Evolutionary conservation across 2,329 filamentous ascomycete genomes (phyloP).

Genomic region (Botryotinia globosa): DNA sequence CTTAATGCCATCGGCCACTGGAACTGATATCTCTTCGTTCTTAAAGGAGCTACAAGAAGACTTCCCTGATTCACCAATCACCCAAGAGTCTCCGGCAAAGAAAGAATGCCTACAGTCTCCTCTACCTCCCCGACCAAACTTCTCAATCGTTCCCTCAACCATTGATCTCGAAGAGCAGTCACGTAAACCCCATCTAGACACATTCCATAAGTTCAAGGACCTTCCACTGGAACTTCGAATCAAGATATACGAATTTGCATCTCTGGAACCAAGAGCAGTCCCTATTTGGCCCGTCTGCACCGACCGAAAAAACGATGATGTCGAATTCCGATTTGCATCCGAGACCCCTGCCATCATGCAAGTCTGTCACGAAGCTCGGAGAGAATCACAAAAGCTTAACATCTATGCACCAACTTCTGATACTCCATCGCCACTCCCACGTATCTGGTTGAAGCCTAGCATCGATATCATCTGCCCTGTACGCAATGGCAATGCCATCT

Average conservation of each 20-base stretch:
- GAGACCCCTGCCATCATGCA: conserved; percentile 5
- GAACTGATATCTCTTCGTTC: accelerated
- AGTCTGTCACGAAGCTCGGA: not conserved
- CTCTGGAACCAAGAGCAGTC: not conserved
- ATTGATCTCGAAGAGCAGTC: not conserved
- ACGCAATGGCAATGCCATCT: not conserved
- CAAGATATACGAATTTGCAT: not conserved
- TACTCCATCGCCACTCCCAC: too few relatives aligned
- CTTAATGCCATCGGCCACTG: too few relatives aligned
- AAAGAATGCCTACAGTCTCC: not conserved
- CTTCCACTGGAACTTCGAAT: not conserved
- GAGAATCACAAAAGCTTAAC: not conserved
- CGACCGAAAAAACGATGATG: too few relatives aligned
- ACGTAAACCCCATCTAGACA: not conserved
- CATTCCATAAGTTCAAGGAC: not conserved
- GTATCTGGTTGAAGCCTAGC: not conserved
- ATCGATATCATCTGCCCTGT: conserved; percentile 3
- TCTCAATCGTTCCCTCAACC: not conserved
- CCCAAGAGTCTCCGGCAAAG: not conserved
- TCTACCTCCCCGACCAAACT: not conserved
- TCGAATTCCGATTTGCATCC: not conserved
- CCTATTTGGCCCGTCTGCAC: not conserved
- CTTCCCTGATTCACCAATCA: not conserved
- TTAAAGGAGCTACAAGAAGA: not conserved
- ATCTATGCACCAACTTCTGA: not conserved